These are phyloP conservation scores for Artomyces pyxidatus DNA, from an alignment of 768 basidiomycete genomes.

Conservation along the genomic window DNA sequence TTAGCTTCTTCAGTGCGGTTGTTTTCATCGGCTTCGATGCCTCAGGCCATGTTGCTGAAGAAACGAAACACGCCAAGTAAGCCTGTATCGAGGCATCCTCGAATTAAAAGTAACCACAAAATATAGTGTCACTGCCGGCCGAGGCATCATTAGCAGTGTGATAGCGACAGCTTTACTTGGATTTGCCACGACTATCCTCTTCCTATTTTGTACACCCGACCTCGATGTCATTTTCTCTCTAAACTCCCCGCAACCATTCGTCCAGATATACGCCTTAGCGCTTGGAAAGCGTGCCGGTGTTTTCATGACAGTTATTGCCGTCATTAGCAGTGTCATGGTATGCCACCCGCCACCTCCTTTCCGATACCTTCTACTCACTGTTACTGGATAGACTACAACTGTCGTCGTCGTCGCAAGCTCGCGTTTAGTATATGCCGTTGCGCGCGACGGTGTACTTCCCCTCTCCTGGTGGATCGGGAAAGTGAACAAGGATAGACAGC, in stretches of 20 bases:
- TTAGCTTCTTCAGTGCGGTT: constrained; percentile 77
- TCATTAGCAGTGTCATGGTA: constrained; percentile 79
- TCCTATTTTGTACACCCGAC: constrained; percentile 80
- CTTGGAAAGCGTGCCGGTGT: constrained; percentile 71
- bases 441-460: constrained; percentile 85
- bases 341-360: constrained; percentile 16
- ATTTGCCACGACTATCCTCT: constrained; percentile 70
- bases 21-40: constrained; percentile 83
- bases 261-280: constrained; percentile 78
- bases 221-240: constrained; percentile 68
- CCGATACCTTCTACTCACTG: neutral
- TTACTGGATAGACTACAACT: constrained; percentile 59
- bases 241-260: constrained; percentile 85
- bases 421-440: constrained; percentile 82
- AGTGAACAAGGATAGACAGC: constrained; percentile 65
- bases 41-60: constrained; percentile 26
- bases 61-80: constrained; percentile 26
- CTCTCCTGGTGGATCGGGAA: constrained; percentile 73
- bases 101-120: constrained; percentile 4
- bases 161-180: constrained; percentile 75
- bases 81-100: neutral
- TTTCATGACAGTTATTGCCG: constrained; percentile 84
- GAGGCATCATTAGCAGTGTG: constrained; percentile 74
- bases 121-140: constrained; percentile 69
- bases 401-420: constrained; percentile 85